Base-by-base conservation (phyloP, 2,329 filamentous ascomycete genomes). In the Cladosporium sp. region DNA sequence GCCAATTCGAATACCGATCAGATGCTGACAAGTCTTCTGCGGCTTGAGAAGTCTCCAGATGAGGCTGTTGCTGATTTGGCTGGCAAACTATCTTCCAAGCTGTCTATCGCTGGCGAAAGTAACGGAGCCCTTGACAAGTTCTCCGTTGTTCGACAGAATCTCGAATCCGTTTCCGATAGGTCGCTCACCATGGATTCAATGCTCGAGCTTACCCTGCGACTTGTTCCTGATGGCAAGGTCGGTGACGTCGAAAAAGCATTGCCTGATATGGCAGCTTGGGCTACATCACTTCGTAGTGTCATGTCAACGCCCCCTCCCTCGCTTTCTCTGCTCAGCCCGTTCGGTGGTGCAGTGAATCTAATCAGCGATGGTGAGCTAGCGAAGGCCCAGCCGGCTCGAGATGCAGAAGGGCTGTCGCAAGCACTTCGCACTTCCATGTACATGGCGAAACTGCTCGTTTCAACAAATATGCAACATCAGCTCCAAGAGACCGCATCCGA, bases 341-440 rank as follows among this genome's bases (percentile, higher is more conserved):
- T 95, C 6, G 83, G 81, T 0, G 89, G 89, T 3, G 81, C 82
- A 1, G 79, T 87, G 5, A 83, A 86, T 58, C 70, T 95, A 3
- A 75, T 86, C 0, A 66, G 72, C 9, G n/a, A 38, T 59, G 44
- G 59, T 38, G 43, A 56, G 57, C 61, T 59, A 53, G 62, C 61
- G 42, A 61, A 55, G 46, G 42, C 8, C 9, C 31, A 16, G 16
- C n/a, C 18, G 13, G 3, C 40, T 10, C 40, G 40, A 10, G 90
- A 95, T 64, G 73, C 78, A 3, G 79, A 81, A 58, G 87, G 87
- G 0, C 81, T 84, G 32, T 89, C 89, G 2, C 75, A 87, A 50
- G 82, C 89, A 1, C 80, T 88, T 11, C 79, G 92, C 52, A 87
- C 95, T 73, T 82, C 85, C 1, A 75, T 85, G 45, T 95, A 90